Conservation (phyloP, 805 yeast species). For the Kluyveromyces aestuarii region DNA sequence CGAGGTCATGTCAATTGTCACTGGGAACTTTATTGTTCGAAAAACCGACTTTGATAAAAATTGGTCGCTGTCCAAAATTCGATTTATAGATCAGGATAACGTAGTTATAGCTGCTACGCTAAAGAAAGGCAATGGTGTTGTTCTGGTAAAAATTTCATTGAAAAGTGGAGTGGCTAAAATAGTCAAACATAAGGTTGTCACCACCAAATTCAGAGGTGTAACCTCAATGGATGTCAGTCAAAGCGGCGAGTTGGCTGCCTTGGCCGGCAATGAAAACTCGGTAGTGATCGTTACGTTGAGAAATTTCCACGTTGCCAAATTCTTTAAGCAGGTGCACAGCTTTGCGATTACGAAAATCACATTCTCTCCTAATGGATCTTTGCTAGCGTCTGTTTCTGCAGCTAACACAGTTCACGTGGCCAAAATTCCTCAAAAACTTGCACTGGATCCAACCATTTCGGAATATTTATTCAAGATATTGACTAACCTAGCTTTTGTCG, state of each 20-base stretch:
- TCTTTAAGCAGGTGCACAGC: slow-evolving; percentile 54
- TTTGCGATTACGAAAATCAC: slow-evolving; percentile 70
- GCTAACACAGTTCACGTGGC: slow-evolving; percentile 63
- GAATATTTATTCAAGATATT: slow-evolving; percentile 17
- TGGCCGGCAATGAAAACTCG: slow-evolving; percentile 52
- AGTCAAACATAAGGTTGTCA: slow-evolving; percentile 15
- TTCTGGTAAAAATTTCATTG: slow-evolving; percentile 21
- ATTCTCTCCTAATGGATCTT: slow-evolving; percentile 59
- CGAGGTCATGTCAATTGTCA: slow-evolving; percentile 33
- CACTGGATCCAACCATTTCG: slow-evolving; percentile 26
- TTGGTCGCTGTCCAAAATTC: slow-evolving; percentile 27
- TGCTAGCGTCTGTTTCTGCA: slow-evolving; percentile 66
- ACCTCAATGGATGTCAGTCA: slow-evolving; percentile 40
- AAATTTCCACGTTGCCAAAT: slow-evolving; percentile 42
- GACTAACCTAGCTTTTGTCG: slow-evolving; percentile 18
- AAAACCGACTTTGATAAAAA: slow-evolving; percentile 29
- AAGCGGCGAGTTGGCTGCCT: slow-evolving; percentile 29
- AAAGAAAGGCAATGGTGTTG: slow-evolving; percentile 34
- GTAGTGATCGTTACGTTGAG: slow-evolving; percentile 45
- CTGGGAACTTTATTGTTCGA: slow-evolving; percentile 31
- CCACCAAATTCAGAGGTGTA: slow-evolving; percentile 41
- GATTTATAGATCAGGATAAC: slow-evolving; percentile 27
- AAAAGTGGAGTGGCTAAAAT: slow-evolving; percentile 19
- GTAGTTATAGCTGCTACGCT: slow-evolving; percentile 38
- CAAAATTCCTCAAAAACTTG: slow-evolving; percentile 44